Conservation (phyloP, 2,329 filamentous ascomycete species). For the Pestalotiopsis fici region DNA sequence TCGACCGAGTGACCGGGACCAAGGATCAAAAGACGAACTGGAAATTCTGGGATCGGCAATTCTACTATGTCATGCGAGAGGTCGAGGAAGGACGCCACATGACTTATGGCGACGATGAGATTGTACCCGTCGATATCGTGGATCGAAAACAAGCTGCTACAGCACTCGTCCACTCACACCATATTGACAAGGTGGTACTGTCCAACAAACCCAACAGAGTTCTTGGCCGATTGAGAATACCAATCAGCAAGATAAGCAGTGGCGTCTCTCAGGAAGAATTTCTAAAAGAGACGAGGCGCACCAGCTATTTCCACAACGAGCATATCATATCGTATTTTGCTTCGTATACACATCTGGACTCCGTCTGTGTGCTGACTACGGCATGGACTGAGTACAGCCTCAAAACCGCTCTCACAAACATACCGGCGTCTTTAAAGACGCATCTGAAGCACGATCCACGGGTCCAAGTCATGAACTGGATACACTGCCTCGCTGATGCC, state of each 20-base stretch:
- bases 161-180: slow-evolving; percentile 35
- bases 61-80: slow-evolving; percentile 67
- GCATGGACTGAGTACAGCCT: slow-evolving; percentile 68
- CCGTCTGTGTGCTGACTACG: slow-evolving; percentile 66
- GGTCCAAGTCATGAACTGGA: slow-evolving; percentile 68
- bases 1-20: slow-evolving; percentile 60
- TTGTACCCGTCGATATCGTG: slow-evolving; percentile 68
- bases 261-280: slow-evolving; percentile 56
- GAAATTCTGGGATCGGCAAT: slow-evolving; percentile 72
- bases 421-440: slow-evolving; percentile 62
- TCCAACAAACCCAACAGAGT: slow-evolving; percentile 60
- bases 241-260: slow-evolving; percentile 47
- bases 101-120: slow-evolving; percentile 66
- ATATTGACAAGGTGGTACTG: slow-evolving; percentile 62
- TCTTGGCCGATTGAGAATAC: slow-evolving; percentile 60
- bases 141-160: slow-evolving; percentile 50
- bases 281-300: slow-evolving; percentile 58
- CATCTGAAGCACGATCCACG: slow-evolving; percentile 62
- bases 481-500: slow-evolving; percentile 71
- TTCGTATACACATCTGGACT: slow-evolving; percentile 66
- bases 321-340: slow-evolving; percentile 73
- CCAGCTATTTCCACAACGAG: slow-evolving; percentile 62
- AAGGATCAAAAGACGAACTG: slow-evolving; percentile 65
- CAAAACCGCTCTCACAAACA: slow-evolving; percentile 65
- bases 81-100: slow-evolving; percentile 62